Percentiles rank a stretch among this genome's conserved stretches.
Evolutionary conservation across 1,284 basidiomycete species (phyloP).

Genomic region (Moesziomyces globuligerus): DNA sequence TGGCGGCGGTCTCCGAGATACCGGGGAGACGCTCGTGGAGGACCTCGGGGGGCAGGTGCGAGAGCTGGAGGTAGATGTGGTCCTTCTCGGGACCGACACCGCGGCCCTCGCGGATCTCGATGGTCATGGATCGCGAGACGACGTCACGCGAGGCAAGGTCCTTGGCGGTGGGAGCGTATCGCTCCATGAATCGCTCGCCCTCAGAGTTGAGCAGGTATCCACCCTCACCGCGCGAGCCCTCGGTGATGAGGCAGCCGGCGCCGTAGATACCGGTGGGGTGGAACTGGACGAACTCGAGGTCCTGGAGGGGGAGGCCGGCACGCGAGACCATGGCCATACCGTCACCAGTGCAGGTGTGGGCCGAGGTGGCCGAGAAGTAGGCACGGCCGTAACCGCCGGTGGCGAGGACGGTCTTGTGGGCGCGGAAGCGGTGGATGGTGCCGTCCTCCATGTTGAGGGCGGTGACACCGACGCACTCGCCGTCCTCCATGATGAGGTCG

Average conservation of each 20-base stretch:
- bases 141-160: slow-evolving; percentile 99
- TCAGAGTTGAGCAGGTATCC: slow-evolving; percentile 98
- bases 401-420: slow-evolving; percentile 97
- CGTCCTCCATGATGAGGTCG: slow-evolving; percentile 97
- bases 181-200: slow-evolving; percentile 99
- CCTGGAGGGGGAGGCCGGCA: slow-evolving; percentile 95
- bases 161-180: slow-evolving; percentile 97
- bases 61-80: slow-evolving; percentile 96
- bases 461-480: slow-evolving; percentile 98
- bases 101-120: slow-evolving; percentile 98
- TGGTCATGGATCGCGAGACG: slow-evolving; percentile 98
- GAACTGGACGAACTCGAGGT: slow-evolving; percentile 99
- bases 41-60: slow-evolving; percentile 93
- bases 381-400: slow-evolving; percentile 98
- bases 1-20: slow-evolving; percentile 99
- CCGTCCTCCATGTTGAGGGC: slow-evolving; percentile 99
- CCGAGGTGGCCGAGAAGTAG: slow-evolving; percentile 98
- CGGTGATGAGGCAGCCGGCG: slow-evolving; percentile 97
- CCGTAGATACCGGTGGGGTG: slow-evolving; percentile 99
- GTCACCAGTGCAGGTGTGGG: slow-evolving; percentile 98
- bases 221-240: slow-evolving; percentile 98
- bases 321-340: slow-evolving; percentile 98
- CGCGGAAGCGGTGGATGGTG: slow-evolving; percentile 96
- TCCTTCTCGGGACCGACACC: slow-evolving; percentile 99
- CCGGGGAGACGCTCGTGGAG: slow-evolving; percentile 97